Base-by-base conservation (phyloP, 345 rosid species). In the Populus ilicifolia region DNA sequence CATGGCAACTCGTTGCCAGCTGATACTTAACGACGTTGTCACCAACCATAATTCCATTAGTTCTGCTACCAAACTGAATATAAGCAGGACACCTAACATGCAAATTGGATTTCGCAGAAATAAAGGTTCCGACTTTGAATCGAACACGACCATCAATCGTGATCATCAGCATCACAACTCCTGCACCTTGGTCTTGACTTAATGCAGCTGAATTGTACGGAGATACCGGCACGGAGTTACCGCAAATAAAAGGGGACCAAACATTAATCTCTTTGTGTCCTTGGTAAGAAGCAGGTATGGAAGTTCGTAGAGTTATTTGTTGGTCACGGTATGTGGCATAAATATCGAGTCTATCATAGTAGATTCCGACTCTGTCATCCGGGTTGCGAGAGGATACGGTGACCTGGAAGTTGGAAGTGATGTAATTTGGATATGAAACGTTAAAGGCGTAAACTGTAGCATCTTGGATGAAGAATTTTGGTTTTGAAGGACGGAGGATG, bases 401-500 rank as follows among this genome's bases (percentile, higher is more conserved):
- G 85, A 93, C 88, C 63, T 90, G 95, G 80, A 96, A 83, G 80
- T 81, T 91, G 75, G 93, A 89, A 13, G 97, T 90, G 82, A 96
- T 89, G 81, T 80, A 67, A 85, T 90, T 92, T 0, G 97, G 94
- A 14, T 69, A 64, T 13, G 99, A 78, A 81, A 88, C 71, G 89
- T 94, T 96, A 92, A 96, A 96, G 84, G 82, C 85, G 82, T 80
- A 89, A 78, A 96, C 92, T 82, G 98, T 96, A 81, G 89, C 93
- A 87, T 96, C 97, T 81, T 92, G 98, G 83, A 96, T 89, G 83
- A 89, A 3, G 89, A 96, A 94, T 1, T 72, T 75, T n/a, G 98
- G 99, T 46, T 96, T 96, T 21, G 78, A 63, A 1, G 99, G 99
- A 23, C 87, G 93, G 79, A 94, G 94, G 73, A 94, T 85, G 76